Conservation (phyloP, 768 basidiomycete species). For the Trametes cubensis region DNA sequence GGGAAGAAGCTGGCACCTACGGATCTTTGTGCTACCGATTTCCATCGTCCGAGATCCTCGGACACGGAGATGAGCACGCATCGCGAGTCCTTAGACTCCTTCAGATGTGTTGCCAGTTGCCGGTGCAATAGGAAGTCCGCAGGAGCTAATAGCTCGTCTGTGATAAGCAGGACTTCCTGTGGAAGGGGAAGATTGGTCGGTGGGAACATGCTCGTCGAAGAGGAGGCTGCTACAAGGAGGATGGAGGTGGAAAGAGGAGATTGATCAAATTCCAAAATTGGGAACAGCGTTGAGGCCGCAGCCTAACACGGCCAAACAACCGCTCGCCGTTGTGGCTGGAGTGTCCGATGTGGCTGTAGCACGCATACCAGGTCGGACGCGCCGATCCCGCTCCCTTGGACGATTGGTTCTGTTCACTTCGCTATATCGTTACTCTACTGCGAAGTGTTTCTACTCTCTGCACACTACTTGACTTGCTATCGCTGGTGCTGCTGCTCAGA, state of each 20-base stretch:
- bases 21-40: slow-evolving; percentile 61
- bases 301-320: slow-evolving; percentile 22
- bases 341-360: background rate
- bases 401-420: no score
- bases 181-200: slow-evolving; percentile 54
- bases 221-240: background rate
- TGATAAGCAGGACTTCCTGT: slow-evolving; percentile 59
- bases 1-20: slow-evolving; percentile 42
- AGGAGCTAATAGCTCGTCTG: slow-evolving; percentile 70
- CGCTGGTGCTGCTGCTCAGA: no score
- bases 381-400: no score
- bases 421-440: no score
- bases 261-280: background rate
- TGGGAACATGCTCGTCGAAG: slow-evolving; percentile 45
- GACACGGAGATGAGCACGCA: slow-evolving; percentile 61
- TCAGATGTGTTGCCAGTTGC: slow-evolving; percentile 54
- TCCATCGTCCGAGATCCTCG: slow-evolving; percentile 61
- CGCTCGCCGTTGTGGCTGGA: slow-evolving; percentile 15
- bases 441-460: no score
- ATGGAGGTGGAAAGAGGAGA: background rate
- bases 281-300: slow-evolving; percentile 13
- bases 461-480: no score
- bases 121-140: slow-evolving; percentile 74
- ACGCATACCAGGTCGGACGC: no score
- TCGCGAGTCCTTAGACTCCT: slow-evolving; percentile 38